Conservation (phyloP, 1,284 basidiomycete genomes). For the Exsudoporus floridanus region DNA sequence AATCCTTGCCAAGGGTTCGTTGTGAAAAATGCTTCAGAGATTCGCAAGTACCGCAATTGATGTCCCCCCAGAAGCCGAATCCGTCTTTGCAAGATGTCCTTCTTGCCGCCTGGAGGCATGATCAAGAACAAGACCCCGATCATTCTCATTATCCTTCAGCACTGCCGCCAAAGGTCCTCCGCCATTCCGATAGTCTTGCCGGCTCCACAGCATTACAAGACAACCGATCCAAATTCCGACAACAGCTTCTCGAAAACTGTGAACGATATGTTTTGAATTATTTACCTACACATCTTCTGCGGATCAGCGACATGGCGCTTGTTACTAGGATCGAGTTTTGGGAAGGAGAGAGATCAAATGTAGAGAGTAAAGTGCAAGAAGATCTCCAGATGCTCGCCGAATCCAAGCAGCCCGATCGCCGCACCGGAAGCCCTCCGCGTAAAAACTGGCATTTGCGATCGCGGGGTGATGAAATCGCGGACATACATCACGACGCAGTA, state of each 20-base stretch:
- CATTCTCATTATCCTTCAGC: neutral
- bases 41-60: neutral
- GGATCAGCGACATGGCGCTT: conserved; percentile 10
- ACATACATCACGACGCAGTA: conserved; percentile 7
- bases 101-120: conserved; percentile 15
- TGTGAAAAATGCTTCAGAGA: neutral
- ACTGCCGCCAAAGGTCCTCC: conserved; percentile 12
- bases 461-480: conserved; percentile 1
- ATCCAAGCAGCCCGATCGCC: neutral
- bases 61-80: neutral
- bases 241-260: conserved; percentile 12
- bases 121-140: conserved; percentile 4
- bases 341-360: conserved; percentile 8
- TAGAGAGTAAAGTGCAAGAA: neutral
- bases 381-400: neutral
- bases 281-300: conserved; percentile 14
- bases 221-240: neutral
- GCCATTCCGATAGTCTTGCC: neutral
- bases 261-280: conserved; percentile 19
- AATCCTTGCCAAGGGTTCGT: neutral
- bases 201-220: neutral
- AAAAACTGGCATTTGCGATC: neutral
- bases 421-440: neutral
- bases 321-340: conserved; percentile 13
- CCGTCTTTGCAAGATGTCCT: conserved; percentile 7